Evolutionary conservation across 2,329 filamentous ascomycete species (phyloP).

Genomic region (Sclerotinia subarctica): DNA sequence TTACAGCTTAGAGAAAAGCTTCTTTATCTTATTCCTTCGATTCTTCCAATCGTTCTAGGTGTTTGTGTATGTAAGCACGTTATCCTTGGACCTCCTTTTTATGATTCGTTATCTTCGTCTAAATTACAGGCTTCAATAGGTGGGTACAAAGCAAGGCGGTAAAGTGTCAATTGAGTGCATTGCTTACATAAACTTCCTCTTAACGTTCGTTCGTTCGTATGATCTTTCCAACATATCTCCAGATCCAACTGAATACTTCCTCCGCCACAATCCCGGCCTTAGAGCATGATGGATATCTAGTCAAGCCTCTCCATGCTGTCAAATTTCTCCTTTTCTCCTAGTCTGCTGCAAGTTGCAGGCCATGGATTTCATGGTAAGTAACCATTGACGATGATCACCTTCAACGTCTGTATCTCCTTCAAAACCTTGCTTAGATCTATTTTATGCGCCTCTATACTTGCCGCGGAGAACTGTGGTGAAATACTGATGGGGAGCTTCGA

Average conservation of each 20-base stretch:
- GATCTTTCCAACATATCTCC: neutral
- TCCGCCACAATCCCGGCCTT: neutral
- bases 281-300: neutral
- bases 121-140: no score
- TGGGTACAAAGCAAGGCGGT: no score
- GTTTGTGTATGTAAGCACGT: neutral
- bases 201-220: no score
- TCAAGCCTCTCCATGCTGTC: neutral
- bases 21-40: neutral
- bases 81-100: no score
- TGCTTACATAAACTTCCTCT: no score
- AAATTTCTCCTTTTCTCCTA: no score
- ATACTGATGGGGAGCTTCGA: neutral
- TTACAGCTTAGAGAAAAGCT: neutral
- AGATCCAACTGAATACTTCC: neutral
- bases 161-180: no score
- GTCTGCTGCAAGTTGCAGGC: neutral
- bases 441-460: neutral
- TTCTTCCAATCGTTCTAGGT: neutral
- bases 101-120: no score
- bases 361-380: neutral
- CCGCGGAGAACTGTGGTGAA: neutral
- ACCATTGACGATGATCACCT: neutral
- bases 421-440: neutral
- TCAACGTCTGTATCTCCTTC: neutral